phyloP scores from a whole-genome alignment of 108 stramenopile genomes.

The Cyclotella cryptica region DNA sequence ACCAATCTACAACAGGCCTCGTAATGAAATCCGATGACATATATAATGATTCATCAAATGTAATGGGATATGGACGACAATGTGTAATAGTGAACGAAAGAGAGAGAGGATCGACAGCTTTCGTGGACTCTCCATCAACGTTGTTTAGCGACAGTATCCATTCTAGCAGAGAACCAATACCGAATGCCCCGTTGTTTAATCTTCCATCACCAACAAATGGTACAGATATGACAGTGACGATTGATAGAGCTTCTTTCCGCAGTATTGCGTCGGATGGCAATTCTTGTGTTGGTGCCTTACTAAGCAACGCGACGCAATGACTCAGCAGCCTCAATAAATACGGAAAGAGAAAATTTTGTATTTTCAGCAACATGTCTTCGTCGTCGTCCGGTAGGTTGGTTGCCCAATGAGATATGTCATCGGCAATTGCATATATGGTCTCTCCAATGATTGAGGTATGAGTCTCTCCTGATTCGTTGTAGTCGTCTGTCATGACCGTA shows the following conservation, averaged over 20 bases:
- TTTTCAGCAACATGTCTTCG: conserved; percentile 17
- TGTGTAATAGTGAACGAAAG: conserved; percentile 25
- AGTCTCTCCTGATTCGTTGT: neutral
- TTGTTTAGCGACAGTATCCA: conserved; percentile 16
- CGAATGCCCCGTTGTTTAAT: conserved; percentile 30
- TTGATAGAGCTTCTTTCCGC: conserved; percentile 20
- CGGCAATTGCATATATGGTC: conserved; percentile 5
- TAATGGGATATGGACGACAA: conserved; percentile 16
- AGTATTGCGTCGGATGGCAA: neutral
- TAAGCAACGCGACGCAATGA: conserved; percentile 20
- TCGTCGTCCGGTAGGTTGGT: conserved; percentile 27
- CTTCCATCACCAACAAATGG: conserved; percentile 49
- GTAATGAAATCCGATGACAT: conserved; percentile 31
- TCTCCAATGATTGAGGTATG: neutral
- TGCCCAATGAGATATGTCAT: conserved; percentile 29
- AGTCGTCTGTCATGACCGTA: too few species aligned
- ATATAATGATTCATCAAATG: conserved; percentile 7
- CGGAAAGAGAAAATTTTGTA: conserved; percentile 33
- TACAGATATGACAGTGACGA: conserved; percentile 35
- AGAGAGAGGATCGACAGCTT: conserved; percentile 10
- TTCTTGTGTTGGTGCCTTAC: neutral
- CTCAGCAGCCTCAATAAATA: conserved; percentile 32
- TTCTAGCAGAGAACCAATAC: conserved; percentile 42
- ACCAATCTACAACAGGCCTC: conserved; percentile 39
- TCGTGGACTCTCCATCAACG: neutral